Conservation (phyloP, 1,284 basidiomycete genomes). For the Volvariella volvacea region DNA sequence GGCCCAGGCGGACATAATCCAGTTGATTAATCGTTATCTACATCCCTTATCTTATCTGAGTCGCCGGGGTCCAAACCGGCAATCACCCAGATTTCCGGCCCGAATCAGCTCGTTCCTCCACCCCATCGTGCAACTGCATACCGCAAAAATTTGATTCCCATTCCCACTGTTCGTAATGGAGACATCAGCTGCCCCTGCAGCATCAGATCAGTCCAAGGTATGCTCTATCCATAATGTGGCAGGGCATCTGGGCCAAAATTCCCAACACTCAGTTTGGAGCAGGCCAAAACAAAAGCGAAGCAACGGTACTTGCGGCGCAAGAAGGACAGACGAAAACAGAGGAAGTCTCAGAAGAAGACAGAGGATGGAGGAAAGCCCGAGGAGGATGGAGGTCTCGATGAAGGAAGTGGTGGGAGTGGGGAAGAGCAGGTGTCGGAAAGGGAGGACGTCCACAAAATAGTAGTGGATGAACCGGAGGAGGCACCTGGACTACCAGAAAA, state of each 20-base stretch:
- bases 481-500: slow-evolving; percentile 4
- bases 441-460: background rate
- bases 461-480: slow-evolving; percentile 5
- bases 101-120: no score
- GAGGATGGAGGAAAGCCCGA: slow-evolving; percentile 6
- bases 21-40: background rate
- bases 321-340: slow-evolving; percentile 51
- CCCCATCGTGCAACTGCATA: no score
- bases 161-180: no score
- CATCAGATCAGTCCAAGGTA: no score
- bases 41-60: no score
- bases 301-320: slow-evolving; percentile 63
- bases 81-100: no score
- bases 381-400: slow-evolving; percentile 10
- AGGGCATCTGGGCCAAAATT: no score
- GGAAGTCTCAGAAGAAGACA: slow-evolving; percentile 24
- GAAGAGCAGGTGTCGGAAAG: background rate
- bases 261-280: no score
- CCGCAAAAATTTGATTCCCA: no score
- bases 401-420: background rate
- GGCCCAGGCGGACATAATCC: background rate
- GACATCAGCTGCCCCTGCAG: no score
- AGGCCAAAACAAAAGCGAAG: slow-evolving; percentile 53
- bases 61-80: no score
- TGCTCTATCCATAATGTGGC: no score